Evolutionary conservation across 768 basidiomycete species (phyloP), one percentile per base, ranked within the genome.

Genomic region (Leucocoprinus sp.): DNA sequence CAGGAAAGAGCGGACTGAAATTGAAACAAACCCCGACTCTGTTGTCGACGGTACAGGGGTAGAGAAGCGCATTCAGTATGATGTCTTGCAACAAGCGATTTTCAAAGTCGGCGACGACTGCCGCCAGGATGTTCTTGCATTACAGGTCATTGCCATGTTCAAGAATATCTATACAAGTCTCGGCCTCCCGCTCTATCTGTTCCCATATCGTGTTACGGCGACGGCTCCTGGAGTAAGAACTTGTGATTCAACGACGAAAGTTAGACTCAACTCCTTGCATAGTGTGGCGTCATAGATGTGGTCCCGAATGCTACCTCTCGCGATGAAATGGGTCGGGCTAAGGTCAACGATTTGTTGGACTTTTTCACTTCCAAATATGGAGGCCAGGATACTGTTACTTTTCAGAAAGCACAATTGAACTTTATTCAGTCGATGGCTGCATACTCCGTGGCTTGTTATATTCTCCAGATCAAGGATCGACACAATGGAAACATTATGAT

Each of bases 401-500:
- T 98, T 70, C 93, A 97, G 60, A 76, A 78, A 51, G 96, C 96
- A 35, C 82, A 93, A 14, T 71, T 87, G 51, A 96, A 97, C 64
- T 99, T 99, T 60, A 90, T 99, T 47, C 93, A 96, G 60, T 95
- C 92, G 2, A 99, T 98, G 96, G 95, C 96, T 0, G 96, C 93
- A 8, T 99, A 99, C 63, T 98, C 95, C 24, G 84, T 98, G 19
- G 91, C 93, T 6, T 98, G 95, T 62, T 98, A 96, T 61, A 92
- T 99, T 53, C 65, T 98, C 35, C 96, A 99, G 63, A 93, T 99
- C 68, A 99, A 99, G 67, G 96, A 99, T 60, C 69, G 96, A 29
- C 96, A 99, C 62, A 99, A 99, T 57, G 96, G 96, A 22, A 99
- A 99, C 61, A 98, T 99, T 60, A 97, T 99, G 95, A 93, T 99